Conservation (phyloP, 148 eudicot genomes). For the Rhododendron kiyosumense region DNA sequence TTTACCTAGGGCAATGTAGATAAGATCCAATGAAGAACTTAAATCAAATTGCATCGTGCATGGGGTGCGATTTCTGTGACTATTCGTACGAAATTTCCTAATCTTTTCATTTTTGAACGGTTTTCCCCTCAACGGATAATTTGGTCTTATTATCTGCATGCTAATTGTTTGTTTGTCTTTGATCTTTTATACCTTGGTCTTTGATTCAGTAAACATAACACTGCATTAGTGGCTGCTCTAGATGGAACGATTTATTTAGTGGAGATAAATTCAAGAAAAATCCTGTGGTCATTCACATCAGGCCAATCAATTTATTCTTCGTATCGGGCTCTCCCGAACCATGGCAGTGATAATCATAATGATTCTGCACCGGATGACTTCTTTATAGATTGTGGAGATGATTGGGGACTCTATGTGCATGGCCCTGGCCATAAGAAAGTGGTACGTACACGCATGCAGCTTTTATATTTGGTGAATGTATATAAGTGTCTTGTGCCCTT, state of each 20-base stretch:
- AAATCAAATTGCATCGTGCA: neutral
- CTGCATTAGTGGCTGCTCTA: slow-evolving; percentile 71
- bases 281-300: slow-evolving; percentile 79
- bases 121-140: neutral
- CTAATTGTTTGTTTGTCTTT: slow-evolving; percentile 8
- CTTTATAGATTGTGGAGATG: slow-evolving; percentile 78
- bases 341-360: slow-evolving; percentile 34
- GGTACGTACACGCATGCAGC: slow-evolving; percentile 33
- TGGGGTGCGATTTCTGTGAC: neutral
- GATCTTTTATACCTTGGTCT: neutral
- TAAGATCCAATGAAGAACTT: neutral
- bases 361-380: slow-evolving; percentile 33
- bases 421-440: slow-evolving; percentile 33
- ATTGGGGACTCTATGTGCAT: slow-evolving; percentile 65
- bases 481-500: neutral
- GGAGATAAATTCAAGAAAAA: slow-evolving; percentile 53
- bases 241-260: slow-evolving; percentile 76
- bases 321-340: slow-evolving; percentile 45
- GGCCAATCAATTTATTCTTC: slow-evolving; percentile 77
- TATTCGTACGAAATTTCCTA: neutral
- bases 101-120: neutral
- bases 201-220: slow-evolving; percentile 39
- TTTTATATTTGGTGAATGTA: neutral
- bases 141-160: neutral
- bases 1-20: neutral